Conservation (phyloP, 1,139 yeast species). For the Yamadazyma dushanensis region DNA sequence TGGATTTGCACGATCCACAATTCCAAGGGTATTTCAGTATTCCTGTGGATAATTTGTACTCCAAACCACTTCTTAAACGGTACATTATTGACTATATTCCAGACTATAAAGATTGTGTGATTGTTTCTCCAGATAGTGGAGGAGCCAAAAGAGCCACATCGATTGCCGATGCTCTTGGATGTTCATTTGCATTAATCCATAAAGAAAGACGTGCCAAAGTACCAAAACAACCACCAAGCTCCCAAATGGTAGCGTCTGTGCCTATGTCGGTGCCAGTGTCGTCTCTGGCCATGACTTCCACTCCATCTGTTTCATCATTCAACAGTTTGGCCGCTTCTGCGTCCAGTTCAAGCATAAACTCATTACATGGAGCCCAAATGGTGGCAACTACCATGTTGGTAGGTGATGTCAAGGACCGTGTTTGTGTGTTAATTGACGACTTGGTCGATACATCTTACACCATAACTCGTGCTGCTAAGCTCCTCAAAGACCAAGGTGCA, state of each 20-base stretch:
- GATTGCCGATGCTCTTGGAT: slow-evolving; percentile 85
- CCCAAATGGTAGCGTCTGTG: slow-evolving; percentile 1
- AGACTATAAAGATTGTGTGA: slow-evolving; percentile 72
- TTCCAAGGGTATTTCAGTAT: slow-evolving; percentile 92
- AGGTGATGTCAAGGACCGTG: slow-evolving; percentile 84
- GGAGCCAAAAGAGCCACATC: slow-evolving; percentile 97
- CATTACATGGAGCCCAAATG: slow-evolving; percentile 19
- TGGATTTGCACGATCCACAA: slow-evolving; percentile 97
- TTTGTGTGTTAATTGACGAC: slow-evolving; percentile 88
- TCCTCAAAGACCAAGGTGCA: slow-evolving; percentile 93
- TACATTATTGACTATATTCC: slow-evolving; percentile 76
- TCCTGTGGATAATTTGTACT: slow-evolving; percentile 88
- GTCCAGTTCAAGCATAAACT: slow-evolving; percentile 9
- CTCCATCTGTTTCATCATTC: background rate
- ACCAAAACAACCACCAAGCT: slow-evolving; percentile 30
- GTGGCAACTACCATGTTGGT: slow-evolving; percentile 85
- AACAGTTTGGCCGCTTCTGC: slow-evolving; percentile 8
- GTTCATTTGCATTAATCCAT: slow-evolving; percentile 92
- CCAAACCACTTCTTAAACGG: slow-evolving; percentile 79
- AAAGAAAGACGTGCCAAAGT: slow-evolving; percentile 77
- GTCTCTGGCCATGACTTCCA: slow-evolving; percentile 11
- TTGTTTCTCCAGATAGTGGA: slow-evolving; percentile 96
- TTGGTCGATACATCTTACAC: slow-evolving; percentile 93
- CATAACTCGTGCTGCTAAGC: slow-evolving; percentile 85
- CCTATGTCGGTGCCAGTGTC: slow-evolving; percentile 12